These are phyloP conservation scores for Aspergillus pseudoglaucus DNA, from an alignment of 2,329 filamentous ascomycete species.

Conservation along the genomic window DNA sequence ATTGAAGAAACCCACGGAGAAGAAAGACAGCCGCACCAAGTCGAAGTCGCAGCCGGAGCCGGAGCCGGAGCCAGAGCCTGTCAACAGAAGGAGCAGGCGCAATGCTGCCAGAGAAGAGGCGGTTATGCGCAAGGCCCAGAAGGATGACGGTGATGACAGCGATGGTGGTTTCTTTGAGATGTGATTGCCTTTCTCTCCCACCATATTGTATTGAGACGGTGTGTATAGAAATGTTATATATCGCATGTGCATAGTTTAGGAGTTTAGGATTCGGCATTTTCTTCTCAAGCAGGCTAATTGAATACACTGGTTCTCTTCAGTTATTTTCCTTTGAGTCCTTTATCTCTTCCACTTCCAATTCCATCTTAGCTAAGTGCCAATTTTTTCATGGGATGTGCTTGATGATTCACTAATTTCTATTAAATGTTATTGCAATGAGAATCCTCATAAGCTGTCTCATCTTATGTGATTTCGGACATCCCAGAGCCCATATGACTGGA, in stretches of 20 bases:
- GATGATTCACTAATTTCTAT: too few species aligned
- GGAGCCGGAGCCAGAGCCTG: conserved; percentile 1
- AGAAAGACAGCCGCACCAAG: not conserved
- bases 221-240: not conserved
- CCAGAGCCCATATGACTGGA: too few species aligned
- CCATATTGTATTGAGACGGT: not conserved
- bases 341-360: too few species aligned
- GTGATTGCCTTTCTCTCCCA: not conserved
- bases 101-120: conserved; percentile 3
- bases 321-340: too few species aligned
- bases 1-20: conserved; percentile 7
- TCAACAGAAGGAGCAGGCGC: conserved; percentile 5
- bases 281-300: not conserved
- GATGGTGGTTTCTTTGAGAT: conserved; percentile 38
- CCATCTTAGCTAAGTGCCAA: too few species aligned
- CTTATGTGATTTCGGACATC: too few species aligned
- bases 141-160: conserved; percentile 22
- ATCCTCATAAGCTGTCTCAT: too few species aligned
- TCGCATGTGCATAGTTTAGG: not conserved
- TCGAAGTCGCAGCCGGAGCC: not conserved
- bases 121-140: conserved; percentile 5
- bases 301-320: conserved; percentile 5
- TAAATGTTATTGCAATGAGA: too few species aligned
- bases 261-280: not conserved
- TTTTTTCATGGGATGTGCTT: too few species aligned